Percentiles rank a stretch among this genome's conserved stretches.
phyloP scores from a whole-genome alignment of 2,329 filamentous ascomycete species.

The Thermothelomyces thermophilus region DNA sequence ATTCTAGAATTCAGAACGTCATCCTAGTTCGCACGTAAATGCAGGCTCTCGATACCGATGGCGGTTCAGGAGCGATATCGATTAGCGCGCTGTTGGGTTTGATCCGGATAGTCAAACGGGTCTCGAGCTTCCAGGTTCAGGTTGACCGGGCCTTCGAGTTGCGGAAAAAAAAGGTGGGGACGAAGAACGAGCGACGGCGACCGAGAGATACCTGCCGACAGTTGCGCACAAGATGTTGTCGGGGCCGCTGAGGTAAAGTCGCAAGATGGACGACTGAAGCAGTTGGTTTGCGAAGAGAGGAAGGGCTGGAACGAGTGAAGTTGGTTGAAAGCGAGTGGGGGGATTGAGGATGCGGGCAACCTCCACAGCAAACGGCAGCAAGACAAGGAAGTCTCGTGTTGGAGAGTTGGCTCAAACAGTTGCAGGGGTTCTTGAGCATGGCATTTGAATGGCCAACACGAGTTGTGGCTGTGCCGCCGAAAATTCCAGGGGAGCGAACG shows the following conservation, averaged over 20 bases:
- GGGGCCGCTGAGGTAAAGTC: not conserved
- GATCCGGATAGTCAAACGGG: not conserved
- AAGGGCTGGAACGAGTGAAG: slow-evolving; percentile 7
- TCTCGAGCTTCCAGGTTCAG: not conserved
- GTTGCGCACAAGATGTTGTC: not conserved
- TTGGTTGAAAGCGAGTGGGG: slow-evolving; percentile 7
- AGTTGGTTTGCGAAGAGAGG: not conserved
- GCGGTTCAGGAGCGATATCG: not conserved
- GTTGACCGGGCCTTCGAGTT: not conserved
- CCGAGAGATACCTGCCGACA: not conserved
- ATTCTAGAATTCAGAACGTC: not conserved
- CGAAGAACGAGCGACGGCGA: slow-evolving; percentile 13
- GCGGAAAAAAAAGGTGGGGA: not conserved
- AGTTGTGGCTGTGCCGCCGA: slow-evolving; percentile 7
- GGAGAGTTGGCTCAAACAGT: slow-evolving; percentile 2
- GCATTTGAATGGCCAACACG: slow-evolving; percentile 10
- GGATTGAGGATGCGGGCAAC: not conserved
- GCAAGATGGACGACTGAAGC: not conserved
- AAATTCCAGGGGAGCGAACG: slow-evolving; percentile 4
- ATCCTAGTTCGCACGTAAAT: not conserved
- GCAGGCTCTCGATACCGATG: not conserved
- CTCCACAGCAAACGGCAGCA: not conserved
- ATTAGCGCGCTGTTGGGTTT: not conserved
- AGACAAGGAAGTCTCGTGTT: slow-evolving; percentile 12
- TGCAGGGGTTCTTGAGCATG: not conserved